These are phyloP conservation scores for Peniophora sp. DNA, from an alignment of 1,284 basidiomycete genomes.

Conservation along the genomic window DNA sequence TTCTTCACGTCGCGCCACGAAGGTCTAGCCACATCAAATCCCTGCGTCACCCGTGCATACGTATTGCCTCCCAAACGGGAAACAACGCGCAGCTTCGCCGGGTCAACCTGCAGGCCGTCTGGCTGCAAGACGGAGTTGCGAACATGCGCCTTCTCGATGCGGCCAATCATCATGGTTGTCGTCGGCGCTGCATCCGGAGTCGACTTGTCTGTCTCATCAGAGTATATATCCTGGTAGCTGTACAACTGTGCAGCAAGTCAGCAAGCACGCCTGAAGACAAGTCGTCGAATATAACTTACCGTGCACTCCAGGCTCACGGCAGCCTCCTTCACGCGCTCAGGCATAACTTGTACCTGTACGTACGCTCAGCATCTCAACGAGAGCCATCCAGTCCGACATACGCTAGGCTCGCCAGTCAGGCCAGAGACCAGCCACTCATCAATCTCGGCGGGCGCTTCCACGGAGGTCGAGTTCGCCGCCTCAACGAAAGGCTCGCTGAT, in stretches of 20 bases:
- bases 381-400: too few species aligned
- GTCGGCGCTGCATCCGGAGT: conserved; percentile 20
- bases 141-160: conserved; percentile 58
- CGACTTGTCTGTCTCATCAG: conserved; percentile 4
- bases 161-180: conserved; percentile 55
- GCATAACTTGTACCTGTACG: conserved; percentile 35
- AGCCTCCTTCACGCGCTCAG: conserved; percentile 64
- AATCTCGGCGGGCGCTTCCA: conserved; percentile 53
- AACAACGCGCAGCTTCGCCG: conserved; percentile 51
- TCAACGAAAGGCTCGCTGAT: conserved; percentile 66
- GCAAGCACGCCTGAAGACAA: not conserved
- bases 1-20: conserved; percentile 49
- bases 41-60: conserved; percentile 48
- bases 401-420: conserved; percentile 48
- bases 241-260: conserved; percentile 30
- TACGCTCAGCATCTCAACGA: not conserved
- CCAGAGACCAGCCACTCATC: conserved; percentile 69
- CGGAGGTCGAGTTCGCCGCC: conserved; percentile 57
- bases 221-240: conserved; percentile 47
- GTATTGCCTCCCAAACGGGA: conserved; percentile 56
- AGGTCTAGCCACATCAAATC: conserved; percentile 49
- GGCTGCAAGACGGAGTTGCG: conserved; percentile 40
- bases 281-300: conserved; percentile 23
- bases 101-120: conserved; percentile 48
- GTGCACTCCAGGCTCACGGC: conserved; percentile 69